Evolutionary conservation across 139 green algal genomes (phyloP).

Genomic region (Chlamydomonas sp.): DNA sequence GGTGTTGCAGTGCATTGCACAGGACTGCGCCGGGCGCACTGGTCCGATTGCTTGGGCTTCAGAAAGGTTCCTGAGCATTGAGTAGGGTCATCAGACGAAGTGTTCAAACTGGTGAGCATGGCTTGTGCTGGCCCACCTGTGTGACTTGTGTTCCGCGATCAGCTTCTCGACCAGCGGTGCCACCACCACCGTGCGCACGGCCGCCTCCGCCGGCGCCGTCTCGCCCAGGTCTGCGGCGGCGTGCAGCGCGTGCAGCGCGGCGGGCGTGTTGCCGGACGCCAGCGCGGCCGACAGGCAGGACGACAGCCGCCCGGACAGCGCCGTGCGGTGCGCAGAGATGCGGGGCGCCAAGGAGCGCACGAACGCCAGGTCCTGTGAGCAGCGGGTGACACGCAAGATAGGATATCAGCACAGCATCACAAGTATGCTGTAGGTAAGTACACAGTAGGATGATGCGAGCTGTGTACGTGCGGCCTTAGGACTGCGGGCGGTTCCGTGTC

Average conservation of each 20-base stretch:
- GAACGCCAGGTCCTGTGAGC: conserved; percentile 78
- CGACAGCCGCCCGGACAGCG: conserved; percentile 63
- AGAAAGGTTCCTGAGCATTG: conserved; percentile 29
- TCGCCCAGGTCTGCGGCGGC: conserved; percentile 83
- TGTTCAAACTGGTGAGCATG: conserved; percentile 31
- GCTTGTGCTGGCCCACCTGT: conserved; percentile 51
- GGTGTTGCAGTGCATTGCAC: no score
- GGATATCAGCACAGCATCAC: no score
- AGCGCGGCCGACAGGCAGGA: conserved; percentile 65
- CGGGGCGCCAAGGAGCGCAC: conserved; percentile 76
- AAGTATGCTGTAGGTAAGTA: no score
- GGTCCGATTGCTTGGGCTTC: neutral
- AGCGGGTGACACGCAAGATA: neutral
- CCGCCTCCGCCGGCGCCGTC: conserved; percentile 60
- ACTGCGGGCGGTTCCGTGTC: neutral
- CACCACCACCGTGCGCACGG: conserved; percentile 72
- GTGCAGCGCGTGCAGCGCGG: conserved; percentile 77
- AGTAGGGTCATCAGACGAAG: no score
- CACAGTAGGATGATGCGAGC: no score
- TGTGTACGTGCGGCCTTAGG: no score
- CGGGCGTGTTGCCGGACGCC: conserved; percentile 10
- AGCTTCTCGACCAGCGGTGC: conserved; percentile 68
- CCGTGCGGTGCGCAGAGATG: conserved; percentile 56
- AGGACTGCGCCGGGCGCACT: no score
- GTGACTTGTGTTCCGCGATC: conserved; percentile 47